phyloP scores from a whole-genome alignment of 139 green algal species.

The Asterochloris sp. region DNA sequence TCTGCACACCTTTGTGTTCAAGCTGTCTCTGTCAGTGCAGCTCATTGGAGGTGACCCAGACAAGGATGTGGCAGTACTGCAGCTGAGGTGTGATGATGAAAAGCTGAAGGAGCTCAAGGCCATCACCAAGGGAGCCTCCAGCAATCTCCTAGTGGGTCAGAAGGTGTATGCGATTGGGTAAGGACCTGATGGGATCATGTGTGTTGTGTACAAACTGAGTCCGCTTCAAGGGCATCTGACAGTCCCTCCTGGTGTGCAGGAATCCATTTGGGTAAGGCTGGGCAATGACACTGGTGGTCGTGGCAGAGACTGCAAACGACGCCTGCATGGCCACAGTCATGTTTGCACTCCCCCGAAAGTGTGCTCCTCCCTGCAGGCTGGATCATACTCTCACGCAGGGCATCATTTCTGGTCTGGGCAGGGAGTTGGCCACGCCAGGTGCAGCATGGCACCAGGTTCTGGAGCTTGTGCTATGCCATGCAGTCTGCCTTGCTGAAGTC shows the following conservation, averaged over 20 bases:
- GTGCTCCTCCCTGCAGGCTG: slow-evolving; percentile 17
- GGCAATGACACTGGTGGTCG: background rate
- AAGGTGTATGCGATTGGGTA: slow-evolving; percentile 47
- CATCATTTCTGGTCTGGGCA: slow-evolving; percentile 65
- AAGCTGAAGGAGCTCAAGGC: slow-evolving; percentile 42
- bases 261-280: slow-evolving; percentile 68
- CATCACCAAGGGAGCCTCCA: slow-evolving; percentile 39
- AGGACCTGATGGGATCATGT: background rate
- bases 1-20: too few relatives aligned
- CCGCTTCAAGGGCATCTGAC: slow-evolving; percentile 2
- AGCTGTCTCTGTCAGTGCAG: slow-evolving; percentile 1
- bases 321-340: too few relatives aligned
- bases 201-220: slow-evolving; percentile 4
- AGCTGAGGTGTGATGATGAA: slow-evolving; percentile 49
- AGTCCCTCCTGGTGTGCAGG: background rate
- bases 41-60: slow-evolving; percentile 55
- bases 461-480: background rate
- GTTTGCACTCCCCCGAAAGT: slow-evolving; percentile 27
- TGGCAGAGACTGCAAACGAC: background rate
- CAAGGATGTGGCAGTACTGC: slow-evolving; percentile 79
- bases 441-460: background rate
- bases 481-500: background rate
- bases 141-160: slow-evolving; percentile 61
- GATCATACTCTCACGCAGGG: slow-evolving; percentile 76
- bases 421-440: slow-evolving; percentile 36